Evolutionary conservation across 805 yeast species (phyloP), one percentile per base, ranked within the genome.

Genomic region (Starmerella apicola): DNA sequence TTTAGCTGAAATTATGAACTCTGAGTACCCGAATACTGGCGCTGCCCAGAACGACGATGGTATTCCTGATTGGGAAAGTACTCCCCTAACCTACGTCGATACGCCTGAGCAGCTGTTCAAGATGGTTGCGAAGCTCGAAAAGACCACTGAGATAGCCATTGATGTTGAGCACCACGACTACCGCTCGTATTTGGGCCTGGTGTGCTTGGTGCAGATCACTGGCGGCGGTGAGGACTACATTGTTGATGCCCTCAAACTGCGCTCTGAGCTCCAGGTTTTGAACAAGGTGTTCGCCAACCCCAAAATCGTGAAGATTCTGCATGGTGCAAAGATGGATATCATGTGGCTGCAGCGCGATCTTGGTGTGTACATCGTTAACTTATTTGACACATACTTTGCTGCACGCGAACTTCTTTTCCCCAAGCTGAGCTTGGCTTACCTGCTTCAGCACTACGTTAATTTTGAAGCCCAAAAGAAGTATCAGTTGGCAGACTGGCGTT

Each of bases 131-230:
- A 70, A 67, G 5, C 64, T 91, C 33, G 56, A 59, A 37, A 54
- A 57, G 3, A 66, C 68, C 41, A 61, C 65, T 2, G 94, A 74
- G 41, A 72, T 91, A 29, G 98, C 97, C 2, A 79, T 91, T 13
- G 99, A 91, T 67, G 70, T 91, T 45, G 99, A 91, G 56, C 98
- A 91, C 60, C 98, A 91, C 56, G 96, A 86, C 55, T 80, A 72
- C 57, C 70, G 96, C 58, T 69, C 95, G 0, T 91, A 83, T 52
- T 78, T 80, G 52, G 99, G 99, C 31, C 63, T 91, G 31, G 91
- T 85, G 1, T 85, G 86, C 58, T 63, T 91, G 33, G 84, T 91
- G 94, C 99, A 91, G 61, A 78, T 91, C 15, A 80, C 93, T 39
- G 76, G 79, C 17, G 62, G 88, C 41, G 72, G 74, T n/a, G 68